phyloP scores from a whole-genome alignment of 108 stramenopile genomes.

The Fragilaria radians region DNA sequence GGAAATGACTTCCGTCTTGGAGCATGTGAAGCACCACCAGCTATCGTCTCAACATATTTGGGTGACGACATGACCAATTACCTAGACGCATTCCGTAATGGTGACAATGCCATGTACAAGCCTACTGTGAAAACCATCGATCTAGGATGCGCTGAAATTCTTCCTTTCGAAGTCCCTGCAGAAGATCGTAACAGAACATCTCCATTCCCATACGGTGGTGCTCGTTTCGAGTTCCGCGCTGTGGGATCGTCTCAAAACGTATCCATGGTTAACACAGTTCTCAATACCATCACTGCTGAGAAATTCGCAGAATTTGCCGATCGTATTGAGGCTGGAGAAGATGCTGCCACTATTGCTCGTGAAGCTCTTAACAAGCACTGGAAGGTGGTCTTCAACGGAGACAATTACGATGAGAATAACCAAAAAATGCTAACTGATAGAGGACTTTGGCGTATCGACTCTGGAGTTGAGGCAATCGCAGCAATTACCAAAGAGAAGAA shows the following conservation, averaged over 20 bases:
- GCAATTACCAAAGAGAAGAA: slow-evolving; percentile 78
- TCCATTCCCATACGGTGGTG: slow-evolving; percentile 94
- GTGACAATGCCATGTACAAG: slow-evolving; percentile 57
- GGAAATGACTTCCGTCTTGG: slow-evolving; percentile 97
- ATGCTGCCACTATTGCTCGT: slow-evolving; percentile 63
- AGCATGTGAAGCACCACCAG: slow-evolving; percentile 94
- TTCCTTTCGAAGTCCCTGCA: slow-evolving; percentile 85
- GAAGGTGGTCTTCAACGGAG: slow-evolving; percentile 93
- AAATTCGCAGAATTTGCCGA: slow-evolving; percentile 88
- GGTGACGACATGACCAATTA: slow-evolving; percentile 87
- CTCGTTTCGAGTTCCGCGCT: slow-evolving; percentile 95
- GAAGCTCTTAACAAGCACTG: slow-evolving; percentile 78
- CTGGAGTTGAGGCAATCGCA: slow-evolving; percentile 89
- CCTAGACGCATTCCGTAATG: slow-evolving; percentile 80
- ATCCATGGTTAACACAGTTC: slow-evolving; percentile 90
- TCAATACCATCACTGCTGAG: slow-evolving; percentile 90
- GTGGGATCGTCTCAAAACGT: slow-evolving; percentile 93
- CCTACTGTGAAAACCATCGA: slow-evolving; percentile 71
- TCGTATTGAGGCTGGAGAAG: slow-evolving; percentile 76
- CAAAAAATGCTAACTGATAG: slow-evolving; percentile 82
- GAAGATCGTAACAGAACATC: slow-evolving; percentile 96
- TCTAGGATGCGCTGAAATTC: slow-evolving; percentile 70
- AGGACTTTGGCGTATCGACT: slow-evolving; percentile 91
- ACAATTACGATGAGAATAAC: slow-evolving; percentile 81
- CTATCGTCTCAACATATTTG: slow-evolving; percentile 92